Conservation (phyloP, 345 rosid species). For the Triadica sebifera region DNA sequence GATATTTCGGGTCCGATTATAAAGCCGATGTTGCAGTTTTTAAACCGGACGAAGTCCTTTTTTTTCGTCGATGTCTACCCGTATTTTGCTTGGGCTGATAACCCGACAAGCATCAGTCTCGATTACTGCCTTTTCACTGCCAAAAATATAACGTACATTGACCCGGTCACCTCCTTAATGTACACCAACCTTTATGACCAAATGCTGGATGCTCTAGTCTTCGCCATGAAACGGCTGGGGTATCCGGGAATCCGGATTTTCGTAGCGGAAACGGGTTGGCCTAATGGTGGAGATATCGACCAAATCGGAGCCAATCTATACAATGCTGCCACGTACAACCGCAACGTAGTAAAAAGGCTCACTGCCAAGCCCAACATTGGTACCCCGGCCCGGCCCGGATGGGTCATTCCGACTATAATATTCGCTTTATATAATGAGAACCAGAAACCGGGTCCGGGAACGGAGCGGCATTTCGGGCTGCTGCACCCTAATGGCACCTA, state of each 20-base stretch:
- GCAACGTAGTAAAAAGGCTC: conserved; percentile 62
- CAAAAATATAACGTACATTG: conserved; percentile 49
- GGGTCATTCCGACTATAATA: conserved; percentile 57
- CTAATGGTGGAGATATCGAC: conserved; percentile 82
- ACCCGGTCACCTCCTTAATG: conserved; percentile 57
- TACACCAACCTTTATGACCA: conserved; percentile 89
- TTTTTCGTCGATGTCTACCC: conserved; percentile 81
- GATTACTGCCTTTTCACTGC: conserved; percentile 71
- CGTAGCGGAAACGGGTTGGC: conserved; percentile 98
- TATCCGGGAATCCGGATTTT: conserved; percentile 65
- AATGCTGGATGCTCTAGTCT: conserved; percentile 72
- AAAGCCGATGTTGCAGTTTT: conserved; percentile 73
- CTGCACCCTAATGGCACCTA: conserved; percentile 61
- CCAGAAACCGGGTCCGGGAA: conserved; percentile 81
- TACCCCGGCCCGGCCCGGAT: conserved; percentile 84
- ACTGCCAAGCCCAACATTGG: conserved; percentile 63
- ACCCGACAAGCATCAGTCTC: conserved; percentile 54
- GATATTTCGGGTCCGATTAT: conserved; percentile 58
- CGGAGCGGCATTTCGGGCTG: conserved; percentile 91
- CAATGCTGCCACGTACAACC: conserved; percentile 89
- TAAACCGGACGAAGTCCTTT: conserved; percentile 86
- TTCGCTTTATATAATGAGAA: conserved; percentile 87
- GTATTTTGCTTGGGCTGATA: conserved; percentile 68
- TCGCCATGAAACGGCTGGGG: conserved; percentile 78
- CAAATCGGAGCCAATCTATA: conserved; percentile 81